A percentile compares a stretch with the other conserved stretches of the same genome.
phyloP scores from a whole-genome alignment of 306 rosid genomes.

The Lithocarpus polystachyus region DNA sequence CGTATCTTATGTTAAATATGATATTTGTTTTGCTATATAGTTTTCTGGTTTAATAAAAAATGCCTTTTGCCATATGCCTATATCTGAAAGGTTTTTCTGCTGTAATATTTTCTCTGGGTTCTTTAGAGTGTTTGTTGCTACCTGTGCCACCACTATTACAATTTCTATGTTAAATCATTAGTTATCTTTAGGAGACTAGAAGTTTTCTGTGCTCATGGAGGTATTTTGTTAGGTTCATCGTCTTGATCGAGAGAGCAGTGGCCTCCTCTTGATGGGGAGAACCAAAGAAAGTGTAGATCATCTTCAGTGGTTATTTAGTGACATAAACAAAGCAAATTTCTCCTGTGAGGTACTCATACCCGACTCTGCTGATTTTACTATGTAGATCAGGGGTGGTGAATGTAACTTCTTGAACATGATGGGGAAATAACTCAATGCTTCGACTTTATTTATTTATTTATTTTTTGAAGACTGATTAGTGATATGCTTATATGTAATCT shows the following conservation, averaged over 20 bases:
- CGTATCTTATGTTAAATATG: background rate
- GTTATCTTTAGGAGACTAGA: background rate
- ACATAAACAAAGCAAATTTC: slow-evolving; percentile 49
- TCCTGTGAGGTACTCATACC: slow-evolving; percentile 50
- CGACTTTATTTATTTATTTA: background rate
- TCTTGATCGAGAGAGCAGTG: slow-evolving; percentile 89
- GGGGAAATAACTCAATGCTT: background rate
- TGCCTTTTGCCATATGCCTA: too few species aligned
- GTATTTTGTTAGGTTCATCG: slow-evolving; percentile 72
- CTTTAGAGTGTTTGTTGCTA: background rate
- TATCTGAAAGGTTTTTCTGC: background rate
- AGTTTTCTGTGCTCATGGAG: background rate
- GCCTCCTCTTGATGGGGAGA: slow-evolving; percentile 79
- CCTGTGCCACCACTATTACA: background rate
- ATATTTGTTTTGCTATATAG: too few species aligned
- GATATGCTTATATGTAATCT: slow-evolving; percentile 4
- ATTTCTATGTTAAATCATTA: background rate
- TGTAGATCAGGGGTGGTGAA: slow-evolving; percentile 6
- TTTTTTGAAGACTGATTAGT: background rate
- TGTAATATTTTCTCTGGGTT: background rate
- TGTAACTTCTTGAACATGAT: background rate
- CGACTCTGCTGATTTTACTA: background rate
- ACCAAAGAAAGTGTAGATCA: slow-evolving; percentile 68
- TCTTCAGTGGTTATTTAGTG: slow-evolving; percentile 72
- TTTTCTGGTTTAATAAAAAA: too few species aligned